Conservation (phyloP, 1,284 basidiomycete genomes). For the Rugosomyces carneus region DNA sequence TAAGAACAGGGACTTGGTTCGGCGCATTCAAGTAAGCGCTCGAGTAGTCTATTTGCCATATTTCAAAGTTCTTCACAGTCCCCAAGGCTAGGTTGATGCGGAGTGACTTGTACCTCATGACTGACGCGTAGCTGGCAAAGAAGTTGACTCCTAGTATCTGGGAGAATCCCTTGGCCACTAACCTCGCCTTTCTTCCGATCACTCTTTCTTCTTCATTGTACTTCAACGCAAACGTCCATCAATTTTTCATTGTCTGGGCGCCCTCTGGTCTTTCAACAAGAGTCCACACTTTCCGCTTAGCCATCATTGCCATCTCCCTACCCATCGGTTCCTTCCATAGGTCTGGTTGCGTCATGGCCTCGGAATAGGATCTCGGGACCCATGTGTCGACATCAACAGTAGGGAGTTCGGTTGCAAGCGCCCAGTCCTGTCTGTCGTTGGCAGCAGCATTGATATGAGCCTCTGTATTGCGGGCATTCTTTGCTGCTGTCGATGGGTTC, state of each 20-base stretch:
- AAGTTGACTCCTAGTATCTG: conserved; percentile 5
- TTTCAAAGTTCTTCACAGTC: conserved; percentile 15
- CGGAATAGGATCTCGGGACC: no score
- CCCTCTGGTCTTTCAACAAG: neutral
- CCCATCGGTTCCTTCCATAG: neutral
- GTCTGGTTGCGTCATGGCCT: conserved; percentile 2
- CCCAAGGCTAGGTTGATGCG: conserved; percentile 21
- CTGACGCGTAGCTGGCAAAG: conserved; percentile 21
- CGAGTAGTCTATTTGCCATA: conserved; percentile 23
- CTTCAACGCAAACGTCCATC: neutral
- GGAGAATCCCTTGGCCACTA: conserved; percentile 4
- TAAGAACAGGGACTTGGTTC: conserved; percentile 20
- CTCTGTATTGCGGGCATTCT: no score
- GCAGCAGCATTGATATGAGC: no score
- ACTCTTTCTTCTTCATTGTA: conserved; percentile 4
- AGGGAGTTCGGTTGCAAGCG: no score
- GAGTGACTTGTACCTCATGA: conserved; percentile 24
- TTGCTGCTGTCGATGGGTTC: no score
- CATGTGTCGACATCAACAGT: no score
- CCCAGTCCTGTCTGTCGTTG: no score
- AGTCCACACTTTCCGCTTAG: neutral
- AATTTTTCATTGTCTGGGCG: neutral
- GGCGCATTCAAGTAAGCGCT: conserved; percentile 15
- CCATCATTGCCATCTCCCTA: neutral
- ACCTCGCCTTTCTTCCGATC: conserved; percentile 3